phyloP scores from a whole-genome alignment of 306 rosid genomes.

The Glycine soja region DNA sequence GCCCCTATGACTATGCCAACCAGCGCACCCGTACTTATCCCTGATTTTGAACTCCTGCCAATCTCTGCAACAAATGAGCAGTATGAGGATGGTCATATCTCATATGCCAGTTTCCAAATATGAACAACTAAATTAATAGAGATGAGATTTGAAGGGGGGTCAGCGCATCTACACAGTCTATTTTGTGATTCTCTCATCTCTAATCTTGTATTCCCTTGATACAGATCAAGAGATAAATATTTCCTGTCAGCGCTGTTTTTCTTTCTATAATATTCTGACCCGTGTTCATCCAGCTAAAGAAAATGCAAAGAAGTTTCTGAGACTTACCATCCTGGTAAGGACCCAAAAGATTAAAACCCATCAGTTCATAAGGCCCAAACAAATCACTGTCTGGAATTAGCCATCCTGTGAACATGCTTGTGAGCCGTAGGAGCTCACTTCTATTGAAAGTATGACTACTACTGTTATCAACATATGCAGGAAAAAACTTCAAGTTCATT shows the following conservation, averaged over 20 bases:
- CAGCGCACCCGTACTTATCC: conserved; percentile 71
- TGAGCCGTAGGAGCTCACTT: conserved; percentile 68
- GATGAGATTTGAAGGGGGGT: background rate
- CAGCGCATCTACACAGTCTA: background rate
- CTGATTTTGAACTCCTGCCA: conserved; percentile 46
- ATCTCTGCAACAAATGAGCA: conserved; percentile 57
- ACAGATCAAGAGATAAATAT: background rate
- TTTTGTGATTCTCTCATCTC: background rate
- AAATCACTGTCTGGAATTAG: conserved; percentile 54
- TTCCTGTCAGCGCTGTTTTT: background rate
- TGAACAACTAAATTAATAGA: conserved; percentile 9
- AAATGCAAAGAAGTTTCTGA: conserved; percentile 40
- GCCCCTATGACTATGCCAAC: conserved; percentile 78
- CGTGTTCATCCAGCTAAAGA: conserved; percentile 29
- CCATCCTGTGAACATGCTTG: conserved; percentile 71
- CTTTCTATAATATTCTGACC: background rate
- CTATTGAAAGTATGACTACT: conserved; percentile 51
- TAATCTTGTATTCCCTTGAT: background rate
- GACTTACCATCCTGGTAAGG: conserved; percentile 68
- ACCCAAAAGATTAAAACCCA: conserved; percentile 54
- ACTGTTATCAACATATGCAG: conserved; percentile 44
- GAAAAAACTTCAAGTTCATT: conserved; percentile 78
- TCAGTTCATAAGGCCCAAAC: conserved; percentile 91
- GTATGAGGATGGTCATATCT: conserved; percentile 34
- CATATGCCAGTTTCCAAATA: conserved; percentile 6